Base-by-base conservation (phyloP, 2,329 filamentous ascomycete species). In the Claviceps humidiphila region DNA sequence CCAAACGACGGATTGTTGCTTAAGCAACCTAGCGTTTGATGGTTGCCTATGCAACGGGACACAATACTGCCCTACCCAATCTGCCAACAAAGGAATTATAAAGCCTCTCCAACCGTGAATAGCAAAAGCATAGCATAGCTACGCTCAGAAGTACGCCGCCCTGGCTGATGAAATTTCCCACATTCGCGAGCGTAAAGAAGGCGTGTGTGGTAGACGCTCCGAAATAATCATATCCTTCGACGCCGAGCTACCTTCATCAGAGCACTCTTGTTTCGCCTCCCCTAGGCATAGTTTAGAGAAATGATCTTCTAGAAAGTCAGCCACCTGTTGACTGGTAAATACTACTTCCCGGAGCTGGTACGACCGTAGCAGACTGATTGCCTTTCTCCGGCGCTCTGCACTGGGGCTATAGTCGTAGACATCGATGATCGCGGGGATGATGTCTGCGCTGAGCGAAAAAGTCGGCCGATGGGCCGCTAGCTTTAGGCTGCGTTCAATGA, bases 291-390 rank as follows among this genome's bases (percentile, higher is more conserved):
- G 11, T 17, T 51, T 39, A 24, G 42, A 40, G 37, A 51, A 47
- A 22, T 51, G 50, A 13, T 51, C 37, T 41, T 51, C 50, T n/a
- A 51, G 9, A n/a, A 51, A 51, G 43, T 46, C 50, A n/a, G 50
- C 42, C 42, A 51, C 50, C 8, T 51, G 50, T 5, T 51, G 30
- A 41, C 50, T 51, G 20, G 42, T 47, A n/a, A 51, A 51, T n/a
- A 51, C 43, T 6, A 51, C 43, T 40, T 51, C 50, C 9, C 50
- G 50, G 34, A 45, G 50, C 44, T 51, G 34, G 14, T 51, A 41
- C 5, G 42, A 51, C 37, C 50, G 50, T 2, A 51, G 24, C 14
- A 51, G 43, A 4, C 20, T 24, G 30, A 51, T 51, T 11, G 50
- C 50, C 22, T 34, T 39, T 22, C 30, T 40, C 9, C 50, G 34